Evolutionary conservation across 345 rosid species (phyloP).

Genomic region (Syzygium jambos): DNA sequence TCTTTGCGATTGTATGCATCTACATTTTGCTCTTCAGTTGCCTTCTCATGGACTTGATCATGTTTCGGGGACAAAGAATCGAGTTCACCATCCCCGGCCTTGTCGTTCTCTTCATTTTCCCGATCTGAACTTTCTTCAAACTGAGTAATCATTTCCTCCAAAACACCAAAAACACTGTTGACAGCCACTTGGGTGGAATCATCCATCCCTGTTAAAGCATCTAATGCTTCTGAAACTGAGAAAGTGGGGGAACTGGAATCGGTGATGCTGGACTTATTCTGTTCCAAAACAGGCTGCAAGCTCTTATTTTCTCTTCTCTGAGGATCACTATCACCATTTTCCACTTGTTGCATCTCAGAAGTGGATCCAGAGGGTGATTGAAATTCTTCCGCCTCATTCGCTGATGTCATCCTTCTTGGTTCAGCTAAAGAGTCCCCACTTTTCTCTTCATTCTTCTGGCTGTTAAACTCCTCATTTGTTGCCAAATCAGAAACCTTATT

Average conservation of each 20-base stretch:
- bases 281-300: slow-evolving; percentile 32
- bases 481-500: slow-evolving; percentile 21
- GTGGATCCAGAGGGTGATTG: slow-evolving; percentile 24
- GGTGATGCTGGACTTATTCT: slow-evolving; percentile 23
- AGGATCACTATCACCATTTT: slow-evolving; percentile 39
- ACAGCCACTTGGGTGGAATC: slow-evolving; percentile 96
- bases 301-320: slow-evolving; percentile 43
- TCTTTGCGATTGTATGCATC: slow-evolving; percentile 8
- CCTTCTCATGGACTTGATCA: slow-evolving; percentile 11
- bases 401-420: slow-evolving; percentile 29
- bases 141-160: slow-evolving; percentile 80
- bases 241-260: slow-evolving; percentile 36
- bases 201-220: slow-evolving; percentile 87
- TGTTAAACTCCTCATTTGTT: slow-evolving; percentile 17
- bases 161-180: slow-evolving; percentile 87
- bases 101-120: slow-evolving; percentile 22
- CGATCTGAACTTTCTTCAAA: slow-evolving; percentile 48
- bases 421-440: slow-evolving; percentile 27
- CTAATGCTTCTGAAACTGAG: slow-evolving; percentile 68
- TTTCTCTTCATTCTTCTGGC: slow-evolving; percentile 38
- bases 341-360: slow-evolving; percentile 40
- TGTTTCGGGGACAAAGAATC: slow-evolving; percentile 15
- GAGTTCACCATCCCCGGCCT: slow-evolving; percentile 21
- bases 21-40: slow-evolving; percentile 10
- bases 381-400: slow-evolving; percentile 23